phyloP scores from a whole-genome alignment of 306 rosid species.

The Delonix regia region DNA sequence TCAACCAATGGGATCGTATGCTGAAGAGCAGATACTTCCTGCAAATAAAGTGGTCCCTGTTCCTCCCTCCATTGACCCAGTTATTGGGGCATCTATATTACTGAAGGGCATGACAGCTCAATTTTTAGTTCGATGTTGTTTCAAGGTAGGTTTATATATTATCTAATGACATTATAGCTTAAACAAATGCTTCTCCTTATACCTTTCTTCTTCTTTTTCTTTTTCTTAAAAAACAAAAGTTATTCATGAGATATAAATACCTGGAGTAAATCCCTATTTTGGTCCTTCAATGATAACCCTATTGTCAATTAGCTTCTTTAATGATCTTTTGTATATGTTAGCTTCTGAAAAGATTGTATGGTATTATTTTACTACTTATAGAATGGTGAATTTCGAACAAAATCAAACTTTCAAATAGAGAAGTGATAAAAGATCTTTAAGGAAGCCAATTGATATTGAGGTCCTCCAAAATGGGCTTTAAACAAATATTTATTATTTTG shows the following conservation, averaged over 20 bases:
- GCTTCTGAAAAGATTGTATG: background rate
- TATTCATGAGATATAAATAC: background rate
- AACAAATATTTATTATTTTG: background rate
- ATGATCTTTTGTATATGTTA: background rate
- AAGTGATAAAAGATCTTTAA: too few species aligned
- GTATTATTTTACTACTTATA: too few species aligned
- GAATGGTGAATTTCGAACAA: too few species aligned
- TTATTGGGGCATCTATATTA: conserved; percentile 71
- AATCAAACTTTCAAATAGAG: too few species aligned
- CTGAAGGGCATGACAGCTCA: conserved; percentile 89
- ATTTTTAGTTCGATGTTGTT: conserved; percentile 67
- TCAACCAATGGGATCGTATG: conserved; percentile 83
- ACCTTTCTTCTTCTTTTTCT: background rate
- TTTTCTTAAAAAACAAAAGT: background rate
- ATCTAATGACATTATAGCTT: background rate
- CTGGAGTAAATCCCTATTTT: background rate
- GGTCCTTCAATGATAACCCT: background rate
- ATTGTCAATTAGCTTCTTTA: background rate
- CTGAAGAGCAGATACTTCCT: conserved; percentile 96
- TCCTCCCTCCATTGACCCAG: conserved; percentile 78
- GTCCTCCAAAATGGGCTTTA: too few species aligned
- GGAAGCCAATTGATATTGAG: too few species aligned
- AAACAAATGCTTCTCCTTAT: background rate
- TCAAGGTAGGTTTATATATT: conserved; percentile 59
- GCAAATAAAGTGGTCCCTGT: conserved; percentile 74